Percentiles rank a stretch among this genome's conserved stretches.
These are phyloP conservation scores for Didymella exigua DNA, from an alignment of 2,329 filamentous ascomycete species.

Conservation along the genomic window DNA sequence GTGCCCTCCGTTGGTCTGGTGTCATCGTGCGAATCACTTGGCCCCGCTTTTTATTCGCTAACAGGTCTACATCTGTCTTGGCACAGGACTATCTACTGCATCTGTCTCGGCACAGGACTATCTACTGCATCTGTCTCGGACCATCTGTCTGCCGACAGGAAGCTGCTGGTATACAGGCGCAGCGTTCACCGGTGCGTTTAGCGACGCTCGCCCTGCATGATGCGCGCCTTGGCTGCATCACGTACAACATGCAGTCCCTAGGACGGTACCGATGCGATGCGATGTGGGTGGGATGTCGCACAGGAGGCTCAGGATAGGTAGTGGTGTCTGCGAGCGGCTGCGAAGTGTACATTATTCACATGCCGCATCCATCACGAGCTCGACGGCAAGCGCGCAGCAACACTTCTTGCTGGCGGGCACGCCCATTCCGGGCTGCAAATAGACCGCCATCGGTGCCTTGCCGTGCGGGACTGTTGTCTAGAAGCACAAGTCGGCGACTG, in stretches of 20 bases:
- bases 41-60: too few relatives aligned
- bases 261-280: slow-evolving; percentile 15
- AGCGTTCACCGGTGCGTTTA: too few relatives aligned
- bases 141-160: too few relatives aligned
- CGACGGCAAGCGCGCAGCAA: not conserved
- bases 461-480: slow-evolving; percentile 3
- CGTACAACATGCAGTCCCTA: slow-evolving; percentile 9
- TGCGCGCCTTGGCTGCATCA: slow-evolving; percentile 12
- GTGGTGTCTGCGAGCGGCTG: not conserved
- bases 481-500: slow-evolving; percentile 16
- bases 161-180: too few relatives aligned
- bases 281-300: slow-evolving; percentile 4
- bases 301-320: slow-evolving; percentile 8
- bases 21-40: too few relatives aligned
- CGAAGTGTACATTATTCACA: not conserved
- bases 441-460: not conserved
- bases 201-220: slow-evolving; percentile 12
- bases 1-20: slow-evolving; percentile 1
- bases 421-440: not conserved
- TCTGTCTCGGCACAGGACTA: too few relatives aligned
- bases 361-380: not conserved
- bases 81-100: too few relatives aligned
- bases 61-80: too few relatives aligned
- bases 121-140: too few relatives aligned
- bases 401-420: not conserved